Conservation (phyloP, 495 filamentous ascomycete genomes). For the Saxophila tyrrhenica region DNA sequence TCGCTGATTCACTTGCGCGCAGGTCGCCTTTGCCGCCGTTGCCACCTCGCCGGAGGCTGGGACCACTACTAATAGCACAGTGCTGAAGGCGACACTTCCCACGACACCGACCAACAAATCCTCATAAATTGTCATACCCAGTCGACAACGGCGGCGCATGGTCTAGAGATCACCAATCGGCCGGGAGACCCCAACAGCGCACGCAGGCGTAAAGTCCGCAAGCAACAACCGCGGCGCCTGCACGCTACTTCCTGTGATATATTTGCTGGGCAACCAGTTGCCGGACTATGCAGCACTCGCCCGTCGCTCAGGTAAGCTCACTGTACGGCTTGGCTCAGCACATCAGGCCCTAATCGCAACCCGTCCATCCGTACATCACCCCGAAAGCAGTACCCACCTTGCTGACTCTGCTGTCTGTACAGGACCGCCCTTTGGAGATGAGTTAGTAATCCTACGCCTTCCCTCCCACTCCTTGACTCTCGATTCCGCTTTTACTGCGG, state of each 20-base stretch:
- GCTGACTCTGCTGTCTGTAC: constrained; percentile 4
- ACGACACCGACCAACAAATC: too few relatives aligned
- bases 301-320: not conserved
- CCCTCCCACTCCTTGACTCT: not conserved
- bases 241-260: too few relatives aligned
- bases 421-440: constrained; percentile 10
- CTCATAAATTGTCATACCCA: too few relatives aligned
- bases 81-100: too few relatives aligned
- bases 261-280: too few relatives aligned
- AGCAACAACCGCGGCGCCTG: too few relatives aligned
- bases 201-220: not conserved
- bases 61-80: too few relatives aligned
- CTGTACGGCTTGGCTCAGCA: not conserved
- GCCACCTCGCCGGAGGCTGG: too few relatives aligned
- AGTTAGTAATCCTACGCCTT: constrained; percentile 6
- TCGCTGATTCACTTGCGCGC: not conserved
- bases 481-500: not conserved
- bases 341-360: not conserved
- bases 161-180: too few relatives aligned
- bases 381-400: not conserved
- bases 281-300: not conserved
- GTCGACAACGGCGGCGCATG: too few relatives aligned
- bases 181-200: too few relatives aligned
- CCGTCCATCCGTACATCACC: too few relatives aligned
- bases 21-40: not conserved